Evolutionary conservation across 2,329 filamentous ascomycete species (phyloP), one percentile per base, ranked within the genome.

Genomic region (Periconia digitata): DNA sequence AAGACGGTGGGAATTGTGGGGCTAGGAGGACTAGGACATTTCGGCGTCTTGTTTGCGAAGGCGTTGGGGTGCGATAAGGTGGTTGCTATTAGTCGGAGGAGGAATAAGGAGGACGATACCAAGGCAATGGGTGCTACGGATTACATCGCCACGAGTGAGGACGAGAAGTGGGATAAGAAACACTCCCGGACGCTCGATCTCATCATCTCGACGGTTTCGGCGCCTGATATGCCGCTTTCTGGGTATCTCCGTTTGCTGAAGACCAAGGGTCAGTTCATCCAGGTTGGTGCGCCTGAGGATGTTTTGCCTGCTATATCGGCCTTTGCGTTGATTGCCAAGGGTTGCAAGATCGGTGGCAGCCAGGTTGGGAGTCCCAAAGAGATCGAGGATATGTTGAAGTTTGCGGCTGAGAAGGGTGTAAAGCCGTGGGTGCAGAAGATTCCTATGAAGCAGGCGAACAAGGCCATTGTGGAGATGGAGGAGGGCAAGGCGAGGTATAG

Each of bases 21-120:
- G 6, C 76, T 92, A 12, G 88, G 88, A 6, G 87, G 88, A 0
- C 71, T 91, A 0, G 87, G 88, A 0, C 87, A 92, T 65, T 83
- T 91, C 54, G 89, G 82, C 0, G 67, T 92, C 13, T 74, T 90
- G 51, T 90, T 84, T 68, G 85, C 87, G 1, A 84, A 80, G 55
- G 88, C 88, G 1, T 70, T 92, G 1, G 87, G 85, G 4, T 86
- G 85, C 23, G 83, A 89, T 40, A 79, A 80, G 3, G 81, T 85
- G 2, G 83, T 85, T 16, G 85, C 82, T 4, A 81, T 89, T 54
- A 85, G 83, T 20, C 79, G 86, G 54, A 79, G 77, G 1, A 73
- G 76, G 1, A 63, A 72, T 60, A 89, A 89, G 70, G 76, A 72
- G 32, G 77, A 76, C 0, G 84, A 88, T 61, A 82, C 82, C 7